A percentile compares a stretch with the other conserved stretches of the same genome.
Evolutionary conservation across 2,329 filamentous ascomycete genomes (phyloP).

Genomic region (Beauveria rudraprayagi): DNA sequence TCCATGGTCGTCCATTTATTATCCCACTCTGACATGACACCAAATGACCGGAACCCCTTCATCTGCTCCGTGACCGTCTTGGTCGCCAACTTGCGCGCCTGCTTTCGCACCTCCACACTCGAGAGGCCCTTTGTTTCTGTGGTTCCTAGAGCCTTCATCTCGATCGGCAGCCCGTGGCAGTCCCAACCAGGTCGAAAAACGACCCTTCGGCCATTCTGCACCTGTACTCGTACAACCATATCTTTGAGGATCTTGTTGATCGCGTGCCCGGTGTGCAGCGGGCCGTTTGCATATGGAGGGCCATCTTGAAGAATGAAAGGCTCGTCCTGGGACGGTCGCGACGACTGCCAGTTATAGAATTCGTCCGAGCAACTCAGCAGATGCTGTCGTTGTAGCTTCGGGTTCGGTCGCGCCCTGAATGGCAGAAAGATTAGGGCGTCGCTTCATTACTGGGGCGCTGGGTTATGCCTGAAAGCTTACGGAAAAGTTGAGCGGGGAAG

Average conservation of each 20-base stretch:
- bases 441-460: neutral
- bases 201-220: conserved; percentile 63
- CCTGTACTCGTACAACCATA: conserved; percentile 73
- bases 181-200: conserved; percentile 92
- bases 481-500: conserved; percentile 69
- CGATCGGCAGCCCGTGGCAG: conserved; percentile 93
- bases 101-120: conserved; percentile 52
- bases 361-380: conserved; percentile 75
- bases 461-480: conserved; percentile 33
- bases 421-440: conserved; percentile 8
- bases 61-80: conserved; percentile 66
- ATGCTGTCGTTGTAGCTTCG: conserved; percentile 46
- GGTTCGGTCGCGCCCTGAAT: conserved; percentile 42
- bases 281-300: conserved; percentile 91
- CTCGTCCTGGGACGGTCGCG: conserved; percentile 43
- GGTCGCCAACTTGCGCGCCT: conserved; percentile 57
- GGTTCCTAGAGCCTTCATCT: conserved; percentile 79
- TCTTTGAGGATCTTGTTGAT: conserved; percentile 97
- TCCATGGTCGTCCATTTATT: conserved; percentile 75
- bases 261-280: conserved; percentile 85
- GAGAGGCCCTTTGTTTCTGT: conserved; percentile 34
- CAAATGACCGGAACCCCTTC: conserved; percentile 64
- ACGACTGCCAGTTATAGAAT: conserved; percentile 79
- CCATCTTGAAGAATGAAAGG: conserved; percentile 87
- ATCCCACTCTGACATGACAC: conserved; percentile 75